Base-by-base conservation (phyloP, 2,329 filamentous ascomycete genomes). In the Fusarium sp. region DNA sequence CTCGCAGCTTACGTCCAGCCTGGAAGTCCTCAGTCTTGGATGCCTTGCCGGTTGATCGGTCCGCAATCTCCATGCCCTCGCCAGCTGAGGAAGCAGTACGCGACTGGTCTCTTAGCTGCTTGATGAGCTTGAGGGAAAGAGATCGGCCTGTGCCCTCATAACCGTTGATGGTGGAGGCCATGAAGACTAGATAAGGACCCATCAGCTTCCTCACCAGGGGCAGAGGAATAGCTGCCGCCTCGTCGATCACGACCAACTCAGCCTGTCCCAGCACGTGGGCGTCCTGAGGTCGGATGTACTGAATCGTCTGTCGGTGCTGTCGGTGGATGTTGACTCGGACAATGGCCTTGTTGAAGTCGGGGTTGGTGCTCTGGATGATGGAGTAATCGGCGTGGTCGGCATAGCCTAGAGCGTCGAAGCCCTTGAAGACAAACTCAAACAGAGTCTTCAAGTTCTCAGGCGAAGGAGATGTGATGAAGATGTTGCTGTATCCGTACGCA, bases 141-240 rank as follows among this genome's bases (percentile, higher is more conserved):
- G 95, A 98, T 55, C 95, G 88, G 36, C 95, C 95, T 7, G 95
- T 99, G 53, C 95, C 95, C 80, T 99, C 95, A 75, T 99, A 99
- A 56, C 95, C 95, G 74, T 98, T 98, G 79, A 99, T 97, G 2
- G 95, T 99, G 1, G 95, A 99, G 1, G 96, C 93, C 95, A 99
- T 98, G 78, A 99, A 99, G 8, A 98, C 93, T 34, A 99, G 82
- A 76, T 99, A 99, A 12, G 94, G 94, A 0, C 95, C 95, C 87
- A 99, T 93, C 36, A 99, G 83, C 78, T 97, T 97, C 69, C 90
- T 86, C 7, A 99, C 95, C 3, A 98, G 81, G 1, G 95, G 95
- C 10, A 99, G 79, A 11, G 96, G 95, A 62, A 99, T 99, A 2
- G 96, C 96, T 11, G 95, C 95, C 13, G 95, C 95, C 78, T 99